Percentiles rank a stretch among this genome's conserved stretches.
Evolutionary conservation across 805 yeast species (phyloP).

Genomic region (Saturnispora gosingensis): DNA sequence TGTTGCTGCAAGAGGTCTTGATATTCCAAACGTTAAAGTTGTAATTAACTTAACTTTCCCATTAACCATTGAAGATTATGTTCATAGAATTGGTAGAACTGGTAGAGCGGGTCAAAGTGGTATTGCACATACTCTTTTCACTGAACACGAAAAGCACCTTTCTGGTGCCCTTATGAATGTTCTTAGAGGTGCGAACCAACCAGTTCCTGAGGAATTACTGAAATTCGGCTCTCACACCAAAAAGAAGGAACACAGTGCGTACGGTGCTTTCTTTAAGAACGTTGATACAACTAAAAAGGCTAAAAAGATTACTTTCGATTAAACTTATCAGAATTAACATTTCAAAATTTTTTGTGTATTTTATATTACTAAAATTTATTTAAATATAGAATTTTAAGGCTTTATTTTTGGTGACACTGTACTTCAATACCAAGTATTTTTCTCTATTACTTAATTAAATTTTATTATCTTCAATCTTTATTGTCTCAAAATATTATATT

Average conservation of each 20-base stretch:
- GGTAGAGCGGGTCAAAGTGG: constrained; percentile 95
- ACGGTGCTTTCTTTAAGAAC: constrained; percentile 94
- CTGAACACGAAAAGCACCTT: constrained; percentile 93
- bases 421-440: neutral
- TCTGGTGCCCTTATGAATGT: constrained; percentile 92
- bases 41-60: constrained; percentile 96
- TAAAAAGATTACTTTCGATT: constrained; percentile 81
- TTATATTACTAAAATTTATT: neutral
- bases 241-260: constrained; percentile 95
- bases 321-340: constrained; percentile 6
- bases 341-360: constrained; percentile 1
- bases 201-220: constrained; percentile 88
- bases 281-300: constrained; percentile 78
- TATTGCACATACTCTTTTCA: constrained; percentile 88
- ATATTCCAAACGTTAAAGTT: constrained; percentile 93
- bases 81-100: constrained; percentile 96
- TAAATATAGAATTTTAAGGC: neutral
- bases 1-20: constrained; percentile 97
- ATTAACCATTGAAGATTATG: constrained; percentile 85
- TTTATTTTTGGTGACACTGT: neutral
- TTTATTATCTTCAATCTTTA: neutral
- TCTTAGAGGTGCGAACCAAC: constrained; percentile 86
- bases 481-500: neutral
- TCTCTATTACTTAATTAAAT: neutral
- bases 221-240: constrained; percentile 97